Evolutionary conservation across 2,329 filamentous ascomycete species (phyloP), one percentile per base, ranked within the genome.

Genomic region (Ceratocystis variospora): DNA sequence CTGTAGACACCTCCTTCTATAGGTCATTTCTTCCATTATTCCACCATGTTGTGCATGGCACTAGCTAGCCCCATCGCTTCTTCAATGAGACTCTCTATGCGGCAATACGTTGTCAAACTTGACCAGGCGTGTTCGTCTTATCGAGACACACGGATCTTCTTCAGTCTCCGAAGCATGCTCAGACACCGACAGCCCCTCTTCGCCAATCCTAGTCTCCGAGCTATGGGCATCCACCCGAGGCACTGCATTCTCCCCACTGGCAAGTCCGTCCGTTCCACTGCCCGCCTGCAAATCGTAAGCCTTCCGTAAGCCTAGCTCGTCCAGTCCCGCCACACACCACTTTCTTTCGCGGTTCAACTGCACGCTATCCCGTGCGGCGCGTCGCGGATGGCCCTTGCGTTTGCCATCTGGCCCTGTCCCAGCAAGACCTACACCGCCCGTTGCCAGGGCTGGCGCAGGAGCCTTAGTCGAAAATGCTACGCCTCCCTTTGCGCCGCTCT

Each of bases 261-360:
- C 41, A 7, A 7, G 7, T 1, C 44, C 19, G n/a, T 67, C 53
- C 37, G 63, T 22, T 15, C 33, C 44, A 17, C 8, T 37, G 2
- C 45, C 65, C 5, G 64, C 64, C 31, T 66, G 55, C 28, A 66
- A 31, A 17, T 66, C 59, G 55, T 66, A 66, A 19, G 31, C 46
- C 41, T 22, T 65, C 41, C 63, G 53, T 37, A 46, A 44, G 55
- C 63, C 61, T 17, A 62, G 61, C 62, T 67, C 65, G n/a, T 63
- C 53, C 12, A 63, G 50, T 8, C 62, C 65, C 25, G 41, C 62
- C 25, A 41, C 25, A 62, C 61, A 67, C 50, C 65, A 64, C 22
- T 64, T 65, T 8, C 63, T 61, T 46, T 67, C 65, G 10, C 65
- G 65, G 22, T 53, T 67, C 53, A 67, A 67, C 48, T 67, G 65